Evolutionary conservation across 345 rosid species (phyloP), one percentile per base, ranked within the genome.

Genomic region (Cochlearia excelsa): DNA sequence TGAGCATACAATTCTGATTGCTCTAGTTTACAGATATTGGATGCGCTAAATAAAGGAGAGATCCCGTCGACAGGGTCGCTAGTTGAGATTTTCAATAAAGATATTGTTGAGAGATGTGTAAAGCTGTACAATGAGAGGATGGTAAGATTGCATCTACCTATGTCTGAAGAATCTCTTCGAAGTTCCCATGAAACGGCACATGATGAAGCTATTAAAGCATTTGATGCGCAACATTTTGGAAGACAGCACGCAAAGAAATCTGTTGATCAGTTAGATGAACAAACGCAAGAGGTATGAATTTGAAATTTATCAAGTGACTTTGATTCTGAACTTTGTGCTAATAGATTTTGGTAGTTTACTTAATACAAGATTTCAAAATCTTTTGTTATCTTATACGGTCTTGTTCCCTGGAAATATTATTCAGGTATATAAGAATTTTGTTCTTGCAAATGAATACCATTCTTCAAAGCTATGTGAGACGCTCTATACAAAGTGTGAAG

Each of bases 1-100:
- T 63, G 43, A n/a, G 11, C 34, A n/a, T 55, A 1, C 50, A 49
- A 53, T 38, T 59, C 28, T 66, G 54, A 9, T 50, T 7, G 52
- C 27, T 71, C 54, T 39, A 45, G 58, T 63, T 73, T 79, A 61
- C 83, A 94, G 99, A 94, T 94, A 65, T 84, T 94, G 44, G 96
- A 90, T 69, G 99, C 99, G 33, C 74, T 94, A 74, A 94, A 94
- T 71, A 94, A 94, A 75, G 99, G 99, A 57, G 97, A 94, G 78
- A 94, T 94, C 70, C 99, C 99, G 72, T 82, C 99, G 46, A 94
- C 99, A 30, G 99, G 99, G 62, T 94, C 97, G 59, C 82, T 94
- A 30, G 99, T 94, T 71, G 97, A 94, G 86, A 79, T 90, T 70
- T 94, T 94, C 75, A 94, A 94, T 59, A 94, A 87, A 77, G 95